A percentile compares a stretch with the other conserved stretches of the same genome.
phyloP scores from a whole-genome alignment of 345 rosid species.

The Brassica cretica region DNA sequence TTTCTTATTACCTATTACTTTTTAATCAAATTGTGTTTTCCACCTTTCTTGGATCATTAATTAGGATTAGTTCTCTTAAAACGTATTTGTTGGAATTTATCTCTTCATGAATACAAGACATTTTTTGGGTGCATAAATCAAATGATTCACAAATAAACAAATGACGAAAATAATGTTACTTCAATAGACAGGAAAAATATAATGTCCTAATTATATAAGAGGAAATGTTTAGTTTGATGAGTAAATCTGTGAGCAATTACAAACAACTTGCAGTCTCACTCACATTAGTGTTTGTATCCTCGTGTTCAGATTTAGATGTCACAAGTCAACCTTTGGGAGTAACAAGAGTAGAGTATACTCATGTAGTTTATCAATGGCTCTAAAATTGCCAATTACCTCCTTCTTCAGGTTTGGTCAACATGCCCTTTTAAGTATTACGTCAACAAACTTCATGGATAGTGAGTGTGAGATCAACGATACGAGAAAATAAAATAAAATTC shows the following conservation, averaged over 20 bases:
- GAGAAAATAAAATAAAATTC: background rate
- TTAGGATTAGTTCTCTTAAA: conserved; percentile 3
- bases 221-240: background rate
- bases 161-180: background rate
- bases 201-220: background rate
- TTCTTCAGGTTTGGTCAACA: background rate
- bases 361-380: background rate
- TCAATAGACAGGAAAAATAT: background rate
- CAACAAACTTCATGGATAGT: background rate
- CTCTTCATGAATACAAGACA: background rate
- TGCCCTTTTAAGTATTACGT: background rate
- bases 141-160: background rate
- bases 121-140: background rate
- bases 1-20: no score
- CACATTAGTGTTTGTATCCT: background rate
- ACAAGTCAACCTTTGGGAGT: background rate
- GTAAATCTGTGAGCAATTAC: background rate
- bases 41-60: conserved; percentile 24
- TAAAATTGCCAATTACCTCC: background rate
- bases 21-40: background rate
- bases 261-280: background rate
- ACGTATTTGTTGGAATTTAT: background rate
- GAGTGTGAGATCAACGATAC: background rate
- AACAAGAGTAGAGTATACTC: background rate
- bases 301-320: background rate